phyloP scores from a whole-genome alignment of 2,329 filamentous ascomycete genomes.

The Penicillium sp. region DNA sequence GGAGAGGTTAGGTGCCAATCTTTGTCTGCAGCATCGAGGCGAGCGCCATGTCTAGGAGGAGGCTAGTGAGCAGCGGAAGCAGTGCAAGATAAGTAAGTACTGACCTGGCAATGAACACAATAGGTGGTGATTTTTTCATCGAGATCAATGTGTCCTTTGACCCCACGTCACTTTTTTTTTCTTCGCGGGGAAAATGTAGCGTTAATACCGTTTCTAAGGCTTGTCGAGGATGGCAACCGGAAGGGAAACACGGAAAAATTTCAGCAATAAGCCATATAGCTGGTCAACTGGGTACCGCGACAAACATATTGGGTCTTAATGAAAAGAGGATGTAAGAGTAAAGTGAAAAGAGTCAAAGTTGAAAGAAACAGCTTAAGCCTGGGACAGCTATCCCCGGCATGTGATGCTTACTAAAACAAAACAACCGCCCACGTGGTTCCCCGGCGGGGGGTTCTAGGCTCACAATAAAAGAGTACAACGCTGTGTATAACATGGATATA shows the following conservation, averaged over 20 bases:
- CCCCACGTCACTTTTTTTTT: not conserved
- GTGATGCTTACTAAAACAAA: slow-evolving; percentile 8
- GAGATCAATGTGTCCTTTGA: slow-evolving; percentile 6
- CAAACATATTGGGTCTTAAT: not conserved
- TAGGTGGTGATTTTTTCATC: slow-evolving; percentile 42
- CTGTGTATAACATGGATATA: too few relatives aligned
- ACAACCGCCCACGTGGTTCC: too few relatives aligned
- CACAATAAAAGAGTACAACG: not conserved
- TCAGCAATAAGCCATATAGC: not conserved
- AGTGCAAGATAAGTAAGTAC: not conserved
- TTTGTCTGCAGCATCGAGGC: slow-evolving; percentile 90
- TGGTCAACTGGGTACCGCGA: not conserved
- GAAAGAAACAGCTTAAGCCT: not conserved
- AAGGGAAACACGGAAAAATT: not conserved
- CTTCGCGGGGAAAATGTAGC: not conserved
- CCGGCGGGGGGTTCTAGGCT: too few relatives aligned
- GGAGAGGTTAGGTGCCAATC: slow-evolving; percentile 92
- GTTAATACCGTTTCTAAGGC: not conserved
- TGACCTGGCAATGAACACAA: slow-evolving; percentile 46
- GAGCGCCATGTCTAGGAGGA: slow-evolving; percentile 72
- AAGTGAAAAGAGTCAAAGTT: not conserved
- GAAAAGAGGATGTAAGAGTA: not conserved
- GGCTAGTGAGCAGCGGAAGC: slow-evolving; percentile 39
- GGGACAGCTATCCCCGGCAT: not conserved
- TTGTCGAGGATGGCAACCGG: not conserved